Evolutionary conservation across 2,329 filamentous ascomycete genomes (phyloP).

Genomic region (Diaporthe longicolla): DNA sequence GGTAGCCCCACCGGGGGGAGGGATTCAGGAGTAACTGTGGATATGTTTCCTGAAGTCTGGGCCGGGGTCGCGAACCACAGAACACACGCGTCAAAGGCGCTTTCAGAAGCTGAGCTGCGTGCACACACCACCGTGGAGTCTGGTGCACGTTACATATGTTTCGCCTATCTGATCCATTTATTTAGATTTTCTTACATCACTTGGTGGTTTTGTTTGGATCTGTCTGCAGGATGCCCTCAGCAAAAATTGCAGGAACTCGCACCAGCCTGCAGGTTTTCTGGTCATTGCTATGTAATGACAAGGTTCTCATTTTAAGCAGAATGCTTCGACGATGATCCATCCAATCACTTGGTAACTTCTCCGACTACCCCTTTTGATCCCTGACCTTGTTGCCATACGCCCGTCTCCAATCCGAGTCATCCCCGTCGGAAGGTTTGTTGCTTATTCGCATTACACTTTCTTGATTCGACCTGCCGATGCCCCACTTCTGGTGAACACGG

Average conservation of each 20-base stretch:
- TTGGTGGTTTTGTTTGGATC: not conserved
- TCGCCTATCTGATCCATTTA: not conserved
- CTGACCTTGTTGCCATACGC: constrained; percentile 23
- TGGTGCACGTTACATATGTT: no score
- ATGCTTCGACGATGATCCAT: constrained; percentile 1
- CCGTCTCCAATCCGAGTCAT: not conserved
- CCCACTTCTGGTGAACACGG: not conserved
- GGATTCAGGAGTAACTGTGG: constrained; percentile 37
- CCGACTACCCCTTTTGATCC: constrained; percentile 35
- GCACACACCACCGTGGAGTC: constrained; percentile 2
- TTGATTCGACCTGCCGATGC: not conserved
- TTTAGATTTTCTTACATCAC: not conserved
- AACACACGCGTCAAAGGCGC: not conserved
- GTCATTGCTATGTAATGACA: not conserved
- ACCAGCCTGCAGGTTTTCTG: no score
- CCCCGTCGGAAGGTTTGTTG: not conserved
- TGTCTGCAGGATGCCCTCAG: not conserved
- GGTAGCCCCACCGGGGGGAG: constrained; percentile 24
- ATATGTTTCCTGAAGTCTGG: constrained; percentile 16
- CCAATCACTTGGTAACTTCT: not conserved
- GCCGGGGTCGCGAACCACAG: constrained; percentile 26
- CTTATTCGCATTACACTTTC: not conserved
- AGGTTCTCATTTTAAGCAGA: not conserved
- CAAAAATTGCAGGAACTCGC: not conserved
- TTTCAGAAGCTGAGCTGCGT: not conserved